Evolutionary conservation across 345 rosid species (phyloP).

Genomic region (Lepidium aucheri): DNA sequence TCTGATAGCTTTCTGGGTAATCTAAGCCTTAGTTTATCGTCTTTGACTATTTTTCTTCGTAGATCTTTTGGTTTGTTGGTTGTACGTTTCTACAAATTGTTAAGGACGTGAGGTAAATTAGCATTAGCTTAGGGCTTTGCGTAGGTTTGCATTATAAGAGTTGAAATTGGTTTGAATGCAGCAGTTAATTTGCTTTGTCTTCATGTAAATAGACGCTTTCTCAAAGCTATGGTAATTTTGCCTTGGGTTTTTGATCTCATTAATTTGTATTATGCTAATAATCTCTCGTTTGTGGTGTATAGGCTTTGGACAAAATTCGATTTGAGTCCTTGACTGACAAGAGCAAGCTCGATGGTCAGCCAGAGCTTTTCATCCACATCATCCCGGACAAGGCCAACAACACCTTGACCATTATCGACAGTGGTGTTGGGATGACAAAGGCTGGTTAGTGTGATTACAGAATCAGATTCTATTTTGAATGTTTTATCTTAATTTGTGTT

Average conservation of each 20-base stretch:
- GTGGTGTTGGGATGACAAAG: slow-evolving; percentile 86
- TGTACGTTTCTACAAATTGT: too few relatives aligned
- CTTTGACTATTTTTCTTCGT: background rate
- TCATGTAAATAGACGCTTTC: too few relatives aligned
- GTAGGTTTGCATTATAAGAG: too few relatives aligned
- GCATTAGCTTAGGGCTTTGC: too few relatives aligned
- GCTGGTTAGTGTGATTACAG: slow-evolving; percentile 43
- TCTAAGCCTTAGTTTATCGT: background rate
- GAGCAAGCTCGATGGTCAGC: slow-evolving; percentile 77
- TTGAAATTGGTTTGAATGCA: too few relatives aligned
- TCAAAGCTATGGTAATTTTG: too few relatives aligned
- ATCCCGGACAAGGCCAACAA: slow-evolving; percentile 72
- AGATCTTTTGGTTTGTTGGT: background rate
- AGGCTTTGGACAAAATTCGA: slow-evolving; percentile 81
- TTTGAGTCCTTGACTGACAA: slow-evolving; percentile 83
- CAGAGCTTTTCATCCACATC: slow-evolving; percentile 76
- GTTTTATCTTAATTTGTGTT: background rate
- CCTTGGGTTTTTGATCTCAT: background rate
- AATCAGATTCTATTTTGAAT: too few relatives aligned
- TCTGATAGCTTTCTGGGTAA: too few relatives aligned
- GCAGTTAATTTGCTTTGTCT: too few relatives aligned
- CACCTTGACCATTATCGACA: slow-evolving; percentile 57
- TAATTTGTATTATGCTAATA: background rate
- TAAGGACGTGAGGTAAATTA: too few relatives aligned
- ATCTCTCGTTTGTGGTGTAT: background rate